Percentiles rank a stretch among this genome's conserved stretches.
Conservation (phyloP, 2,329 filamentous ascomycete species). For the Hypoxylon sp. region DNA sequence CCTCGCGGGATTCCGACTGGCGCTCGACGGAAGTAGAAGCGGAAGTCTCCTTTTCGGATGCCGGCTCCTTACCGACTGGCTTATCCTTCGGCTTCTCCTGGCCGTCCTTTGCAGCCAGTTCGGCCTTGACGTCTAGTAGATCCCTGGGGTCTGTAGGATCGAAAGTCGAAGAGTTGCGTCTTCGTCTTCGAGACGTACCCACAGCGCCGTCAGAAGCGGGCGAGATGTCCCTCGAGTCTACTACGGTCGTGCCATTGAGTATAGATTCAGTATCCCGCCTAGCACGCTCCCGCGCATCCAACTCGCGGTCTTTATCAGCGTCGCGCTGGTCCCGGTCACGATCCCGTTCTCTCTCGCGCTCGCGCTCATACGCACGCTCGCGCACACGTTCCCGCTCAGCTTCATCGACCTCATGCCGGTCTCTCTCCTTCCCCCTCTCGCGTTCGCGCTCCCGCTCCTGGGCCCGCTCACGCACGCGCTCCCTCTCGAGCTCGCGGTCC, state of each 20-base stretch:
- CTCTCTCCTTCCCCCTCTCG: slow-evolving; percentile 33
- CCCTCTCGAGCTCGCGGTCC: slow-evolving; percentile 46
- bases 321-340: slow-evolving; percentile 31
- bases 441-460: slow-evolving; percentile 46
- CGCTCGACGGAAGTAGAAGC: slow-evolving; percentile 40
- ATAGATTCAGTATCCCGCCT: slow-evolving; percentile 59
- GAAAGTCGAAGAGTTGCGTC: slow-evolving; percentile 61
- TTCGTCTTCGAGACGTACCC: slow-evolving; percentile 58
- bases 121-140: slow-evolving; percentile 65
- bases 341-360: slow-evolving; percentile 46
- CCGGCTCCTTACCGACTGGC: slow-evolving; percentile 34
- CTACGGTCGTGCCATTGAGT: slow-evolving; percentile 48
- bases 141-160: slow-evolving; percentile 68
- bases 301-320: slow-evolving; percentile 41
- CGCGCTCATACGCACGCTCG: slow-evolving; percentile 48
- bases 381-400: slow-evolving; percentile 47
- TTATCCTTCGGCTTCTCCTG: slow-evolving; percentile 51
- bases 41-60: slow-evolving; percentile 35
- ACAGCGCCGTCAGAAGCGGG: slow-evolving; percentile 58
- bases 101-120: slow-evolving; percentile 62
- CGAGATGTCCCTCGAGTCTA: slow-evolving; percentile 58
- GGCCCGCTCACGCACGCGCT: slow-evolving; percentile 41
- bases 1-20: slow-evolving; percentile 48
- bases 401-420: slow-evolving; percentile 25
- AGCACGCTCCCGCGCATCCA: slow-evolving; percentile 48